These are phyloP conservation scores for Viridothelium virens DNA, from an alignment of 495 filamentous ascomycete genomes.

Conservation along the genomic window DNA sequence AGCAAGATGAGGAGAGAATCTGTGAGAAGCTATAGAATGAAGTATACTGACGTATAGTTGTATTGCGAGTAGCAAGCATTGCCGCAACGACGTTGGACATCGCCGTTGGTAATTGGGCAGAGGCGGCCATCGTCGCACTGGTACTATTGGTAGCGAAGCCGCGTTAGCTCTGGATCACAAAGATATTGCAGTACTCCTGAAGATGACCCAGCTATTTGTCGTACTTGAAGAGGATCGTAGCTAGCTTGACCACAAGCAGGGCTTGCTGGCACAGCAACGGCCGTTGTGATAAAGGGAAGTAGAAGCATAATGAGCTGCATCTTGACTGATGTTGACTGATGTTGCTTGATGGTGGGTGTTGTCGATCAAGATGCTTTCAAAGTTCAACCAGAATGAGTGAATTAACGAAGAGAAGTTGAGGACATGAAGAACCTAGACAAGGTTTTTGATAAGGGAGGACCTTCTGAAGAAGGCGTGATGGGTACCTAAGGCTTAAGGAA, in stretches of 20 bases:
- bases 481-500: neutral
- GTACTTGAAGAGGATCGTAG: constrained; percentile 14
- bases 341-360: neutral
- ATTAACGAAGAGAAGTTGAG: neutral
- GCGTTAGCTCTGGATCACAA: neutral
- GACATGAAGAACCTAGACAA: neutral
- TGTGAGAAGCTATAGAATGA: neutral
- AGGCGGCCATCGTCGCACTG: constrained; percentile 10
- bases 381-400: neutral
- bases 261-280: neutral
- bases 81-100: constrained; percentile 4
- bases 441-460: neutral
- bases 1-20: neutral
- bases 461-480: neutral
- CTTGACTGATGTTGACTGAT: neutral
- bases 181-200: neutral
- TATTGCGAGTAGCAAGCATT: constrained; percentile 11
- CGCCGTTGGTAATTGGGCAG: constrained; percentile 14
- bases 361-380: neutral
- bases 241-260: neutral
- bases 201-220: neutral
- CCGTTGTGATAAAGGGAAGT: neutral
- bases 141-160: neutral
- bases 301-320: neutral
- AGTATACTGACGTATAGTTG: constrained; percentile 10